Evolutionary conservation across 208 protist genomes (phyloP).

Genomic region (Histomonas meleagridis): DNA sequence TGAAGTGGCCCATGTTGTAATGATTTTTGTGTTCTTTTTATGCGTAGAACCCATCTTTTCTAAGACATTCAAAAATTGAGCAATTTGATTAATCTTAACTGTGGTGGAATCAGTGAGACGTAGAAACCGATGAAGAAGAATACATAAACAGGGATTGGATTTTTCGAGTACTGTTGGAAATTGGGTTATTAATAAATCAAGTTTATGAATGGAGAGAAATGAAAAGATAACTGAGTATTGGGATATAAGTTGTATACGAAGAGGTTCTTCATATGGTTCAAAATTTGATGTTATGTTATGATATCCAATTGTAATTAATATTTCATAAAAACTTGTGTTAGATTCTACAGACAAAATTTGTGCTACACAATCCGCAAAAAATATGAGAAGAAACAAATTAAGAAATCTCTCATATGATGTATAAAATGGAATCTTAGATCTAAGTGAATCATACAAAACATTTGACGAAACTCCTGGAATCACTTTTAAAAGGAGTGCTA

Average conservation of each 20-base stretch:
- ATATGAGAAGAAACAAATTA: not conserved
- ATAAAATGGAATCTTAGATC: not conserved
- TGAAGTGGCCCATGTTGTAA: not conserved
- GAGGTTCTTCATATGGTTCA: not conserved
- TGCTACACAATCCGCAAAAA: slow-evolving; percentile 10
- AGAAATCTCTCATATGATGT: too few species aligned
- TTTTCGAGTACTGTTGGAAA: not conserved
- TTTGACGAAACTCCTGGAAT: not conserved
- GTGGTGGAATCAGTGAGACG: not conserved
- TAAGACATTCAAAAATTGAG: not conserved
- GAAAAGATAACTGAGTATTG: not conserved
- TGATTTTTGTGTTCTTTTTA: not conserved
- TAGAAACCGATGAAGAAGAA: not conserved
- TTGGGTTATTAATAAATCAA: not conserved
- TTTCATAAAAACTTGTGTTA: not conserved
- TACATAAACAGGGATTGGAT: not conserved
- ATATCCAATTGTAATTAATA: not conserved
- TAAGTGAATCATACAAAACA: not conserved
- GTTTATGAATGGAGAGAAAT: not conserved
- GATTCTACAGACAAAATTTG: not conserved
- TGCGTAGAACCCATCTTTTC: not conserved
- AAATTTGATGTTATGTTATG: not conserved
- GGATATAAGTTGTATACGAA: not conserved
- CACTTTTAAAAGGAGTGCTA: not conserved
- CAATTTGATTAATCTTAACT: not conserved